These are phyloP conservation scores for Talinum fruticosum DNA, from an alignment of 148 eudicot species.

Conservation along the genomic window DNA sequence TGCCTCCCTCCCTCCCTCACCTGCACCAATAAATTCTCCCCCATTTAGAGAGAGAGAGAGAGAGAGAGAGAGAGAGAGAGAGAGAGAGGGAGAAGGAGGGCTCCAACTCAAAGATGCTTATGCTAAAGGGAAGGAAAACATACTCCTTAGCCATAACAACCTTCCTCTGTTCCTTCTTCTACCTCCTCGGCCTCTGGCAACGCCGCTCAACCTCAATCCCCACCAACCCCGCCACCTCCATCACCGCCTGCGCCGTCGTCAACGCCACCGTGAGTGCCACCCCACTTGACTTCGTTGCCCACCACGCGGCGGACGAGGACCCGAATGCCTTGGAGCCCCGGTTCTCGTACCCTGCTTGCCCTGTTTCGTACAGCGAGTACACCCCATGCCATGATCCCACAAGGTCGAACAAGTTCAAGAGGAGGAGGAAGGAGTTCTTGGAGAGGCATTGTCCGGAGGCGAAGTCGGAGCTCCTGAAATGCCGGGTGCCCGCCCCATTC, in stretches of 20 bases:
- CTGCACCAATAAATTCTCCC: not conserved
- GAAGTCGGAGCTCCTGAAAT: conserved; percentile 46
- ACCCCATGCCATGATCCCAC: conserved; percentile 67
- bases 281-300: conserved; percentile 48
- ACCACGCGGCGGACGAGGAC: conserved; percentile 38
- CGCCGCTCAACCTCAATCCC: conserved; percentile 5
- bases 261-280: not conserved
- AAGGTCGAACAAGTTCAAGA: conserved; percentile 43
- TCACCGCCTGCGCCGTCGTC: conserved; percentile 16
- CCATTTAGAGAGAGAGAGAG: not conserved
- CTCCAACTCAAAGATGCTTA: not conserved
- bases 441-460: conserved; percentile 75
- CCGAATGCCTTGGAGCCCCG: not conserved
- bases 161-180: conserved; percentile 46
- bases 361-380: conserved; percentile 49
- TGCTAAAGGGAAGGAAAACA: conserved; percentile 7
- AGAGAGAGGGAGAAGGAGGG: not conserved
- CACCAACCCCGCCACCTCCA: conserved; percentile 17
- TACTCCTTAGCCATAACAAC: conserved; percentile 19
- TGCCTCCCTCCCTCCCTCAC: not conserved
- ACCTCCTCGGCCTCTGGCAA: conserved; percentile 50
- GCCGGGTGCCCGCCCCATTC: conserved; percentile 65
- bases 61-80: not conserved
- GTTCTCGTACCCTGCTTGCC: conserved; percentile 43
- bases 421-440: conserved; percentile 46